phyloP scores from a whole-genome alignment of 768 basidiomycete genomes.

The Psilocybe subaeruginosa region DNA sequence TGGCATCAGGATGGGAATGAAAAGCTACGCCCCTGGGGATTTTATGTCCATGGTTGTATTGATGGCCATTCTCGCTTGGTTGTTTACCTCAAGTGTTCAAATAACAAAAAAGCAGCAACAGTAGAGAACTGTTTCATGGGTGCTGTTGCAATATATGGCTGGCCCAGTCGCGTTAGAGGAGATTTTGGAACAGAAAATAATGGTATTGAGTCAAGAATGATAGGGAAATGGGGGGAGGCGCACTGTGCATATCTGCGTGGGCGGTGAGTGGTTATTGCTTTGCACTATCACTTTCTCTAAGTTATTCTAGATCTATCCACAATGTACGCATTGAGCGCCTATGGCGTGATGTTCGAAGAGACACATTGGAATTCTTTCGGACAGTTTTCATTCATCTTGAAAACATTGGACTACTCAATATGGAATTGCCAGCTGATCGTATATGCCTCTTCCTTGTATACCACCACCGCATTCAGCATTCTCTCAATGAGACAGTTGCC shows the following conservation, averaged over 20 bases:
- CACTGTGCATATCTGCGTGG: not conserved
- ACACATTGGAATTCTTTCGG: conserved; percentile 30
- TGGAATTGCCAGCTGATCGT: conserved; percentile 7
- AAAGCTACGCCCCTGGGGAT: conserved; percentile 34
- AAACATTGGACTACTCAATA: conserved; percentile 25
- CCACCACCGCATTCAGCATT: conserved; percentile 9
- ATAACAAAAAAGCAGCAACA: conserved; percentile 30
- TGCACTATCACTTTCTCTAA: too few species aligned
- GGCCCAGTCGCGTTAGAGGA: conserved; percentile 31
- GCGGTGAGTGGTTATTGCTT: too few species aligned
- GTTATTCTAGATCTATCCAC: not conserved
- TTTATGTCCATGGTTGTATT: conserved; percentile 22
- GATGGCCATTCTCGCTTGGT: conserved; percentile 41
- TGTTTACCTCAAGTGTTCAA: conserved; percentile 27
- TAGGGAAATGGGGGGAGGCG: not conserved
- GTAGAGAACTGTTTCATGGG: conserved; percentile 22
- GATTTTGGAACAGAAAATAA: conserved; percentile 31
- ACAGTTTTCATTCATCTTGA: conserved; percentile 31
- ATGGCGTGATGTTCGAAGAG: conserved; percentile 24
- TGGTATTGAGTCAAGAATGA: conserved; percentile 17
- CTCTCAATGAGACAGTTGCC: conserved; percentile 8
- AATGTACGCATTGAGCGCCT: conserved; percentile 10
- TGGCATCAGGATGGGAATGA: conserved; percentile 42
- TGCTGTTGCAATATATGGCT: conserved; percentile 26
- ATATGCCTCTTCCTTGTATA: conserved; percentile 8